These are phyloP conservation scores for Porphyrellus sp. DNA, from an alignment of 1,284 basidiomycete genomes.

Conservation along the genomic window DNA sequence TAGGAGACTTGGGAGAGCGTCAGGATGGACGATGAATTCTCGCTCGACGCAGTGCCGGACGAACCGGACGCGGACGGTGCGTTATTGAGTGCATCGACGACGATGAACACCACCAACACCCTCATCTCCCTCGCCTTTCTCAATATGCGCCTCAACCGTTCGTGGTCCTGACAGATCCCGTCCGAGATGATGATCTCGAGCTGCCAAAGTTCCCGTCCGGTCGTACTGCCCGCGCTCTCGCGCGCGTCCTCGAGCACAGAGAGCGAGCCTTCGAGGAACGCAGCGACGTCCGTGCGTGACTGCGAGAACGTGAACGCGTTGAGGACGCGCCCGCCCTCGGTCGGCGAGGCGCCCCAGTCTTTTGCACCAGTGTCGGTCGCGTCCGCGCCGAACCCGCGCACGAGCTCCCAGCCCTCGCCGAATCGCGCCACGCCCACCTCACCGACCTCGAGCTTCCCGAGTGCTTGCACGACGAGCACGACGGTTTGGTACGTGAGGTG, in stretches of 20 bases:
- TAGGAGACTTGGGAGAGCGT: constrained; percentile 93
- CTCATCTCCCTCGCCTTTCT: constrained; percentile 87
- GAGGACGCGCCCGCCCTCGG: constrained; percentile 52
- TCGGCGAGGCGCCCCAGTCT: constrained; percentile 32
- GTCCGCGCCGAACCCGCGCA: constrained; percentile 81
- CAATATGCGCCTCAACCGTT: constrained; percentile 75
- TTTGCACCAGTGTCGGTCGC: constrained; percentile 36
- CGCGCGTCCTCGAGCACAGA: constrained; percentile 74
- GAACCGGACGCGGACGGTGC: constrained; percentile 25
- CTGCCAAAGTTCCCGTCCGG: constrained; percentile 89
- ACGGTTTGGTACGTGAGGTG: constrained; percentile 95
- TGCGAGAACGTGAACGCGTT: constrained; percentile 89
- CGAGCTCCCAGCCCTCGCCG: constrained; percentile 82
- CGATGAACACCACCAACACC: constrained; percentile 96
- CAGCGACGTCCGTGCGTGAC: constrained; percentile 85
- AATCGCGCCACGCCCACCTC: constrained; percentile 93
- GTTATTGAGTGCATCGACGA: constrained; percentile 84
- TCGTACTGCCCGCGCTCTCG: constrained; percentile 48
- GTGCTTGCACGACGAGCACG: constrained; percentile 87
- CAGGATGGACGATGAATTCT: constrained; percentile 74
- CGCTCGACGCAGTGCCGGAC: constrained; percentile 12
- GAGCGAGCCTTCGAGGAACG: constrained; percentile 83
- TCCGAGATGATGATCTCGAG: constrained; percentile 98
- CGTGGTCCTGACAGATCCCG: constrained; percentile 96
- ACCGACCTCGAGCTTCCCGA: constrained; percentile 91